phyloP scores from a whole-genome alignment of 768 basidiomycete genomes.

The Thelephora ganbajun region DNA sequence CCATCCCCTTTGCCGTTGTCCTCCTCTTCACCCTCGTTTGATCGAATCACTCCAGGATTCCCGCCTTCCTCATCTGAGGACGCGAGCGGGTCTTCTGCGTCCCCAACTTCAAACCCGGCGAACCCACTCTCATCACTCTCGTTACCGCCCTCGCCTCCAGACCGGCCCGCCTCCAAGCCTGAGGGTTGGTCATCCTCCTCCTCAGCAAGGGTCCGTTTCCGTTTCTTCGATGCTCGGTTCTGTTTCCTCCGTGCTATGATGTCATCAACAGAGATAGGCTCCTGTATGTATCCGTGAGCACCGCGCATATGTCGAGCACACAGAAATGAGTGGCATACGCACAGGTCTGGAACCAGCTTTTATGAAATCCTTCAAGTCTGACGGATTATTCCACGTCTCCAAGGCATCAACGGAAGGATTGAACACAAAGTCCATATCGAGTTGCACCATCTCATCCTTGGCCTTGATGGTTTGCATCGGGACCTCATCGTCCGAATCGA shows the following conservation, averaged over 20 bases:
- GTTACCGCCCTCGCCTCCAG: constrained; percentile 19
- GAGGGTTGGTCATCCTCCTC: constrained; percentile 18
- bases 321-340: constrained; percentile 14
- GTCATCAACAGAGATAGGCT: constrained; percentile 81
- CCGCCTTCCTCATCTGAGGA: constrained; percentile 29
- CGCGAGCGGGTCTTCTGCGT: constrained; percentile 25
- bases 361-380: constrained; percentile 38
- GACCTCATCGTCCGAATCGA: constrained; percentile 67
- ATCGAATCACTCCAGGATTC: constrained; percentile 13
- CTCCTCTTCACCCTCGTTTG: constrained; percentile 14
- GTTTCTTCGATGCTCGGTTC: constrained; percentile 31
- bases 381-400: constrained; percentile 32
- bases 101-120: constrained; percentile 9
- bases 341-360: constrained; percentile 53
- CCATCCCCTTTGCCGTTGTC: constrained; percentile 12
- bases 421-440: constrained; percentile 78
- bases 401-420: constrained; percentile 65
- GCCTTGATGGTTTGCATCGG: constrained; percentile 9
- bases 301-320: not conserved
- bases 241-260: constrained; percentile 69
- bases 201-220: constrained; percentile 35
- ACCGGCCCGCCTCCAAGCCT: constrained; percentile 11
- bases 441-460: constrained; percentile 37
- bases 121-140: constrained; percentile 21
- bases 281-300: constrained; percentile 22